Conservation (phyloP, 2,329 filamentous ascomycete species). For the Botrytis fabae region DNA sequence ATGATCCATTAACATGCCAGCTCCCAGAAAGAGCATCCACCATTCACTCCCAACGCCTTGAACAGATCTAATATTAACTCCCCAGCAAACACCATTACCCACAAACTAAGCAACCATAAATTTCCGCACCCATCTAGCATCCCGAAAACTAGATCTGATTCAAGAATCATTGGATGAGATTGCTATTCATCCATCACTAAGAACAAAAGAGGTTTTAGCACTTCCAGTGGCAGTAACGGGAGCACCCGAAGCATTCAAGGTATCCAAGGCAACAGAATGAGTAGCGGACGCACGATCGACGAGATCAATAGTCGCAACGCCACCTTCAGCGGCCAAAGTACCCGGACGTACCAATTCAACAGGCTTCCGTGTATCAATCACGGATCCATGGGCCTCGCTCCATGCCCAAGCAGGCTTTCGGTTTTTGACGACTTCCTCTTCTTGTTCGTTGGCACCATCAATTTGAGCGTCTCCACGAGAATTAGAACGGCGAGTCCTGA, state of each 20-base stretch:
- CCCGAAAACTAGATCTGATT: not conserved
- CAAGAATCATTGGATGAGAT: accelerated
- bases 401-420: not conserved
- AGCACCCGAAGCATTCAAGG: not conserved
- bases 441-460: not conserved
- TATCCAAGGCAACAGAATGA: not conserved
- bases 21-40: not conserved
- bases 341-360: not conserved
- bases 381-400: not conserved
- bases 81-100: not conserved
- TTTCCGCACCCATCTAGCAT: not conserved
- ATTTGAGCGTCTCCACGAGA: not conserved
- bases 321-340: not conserved
- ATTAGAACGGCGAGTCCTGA: too few relatives aligned
- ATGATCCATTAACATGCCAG: not conserved
- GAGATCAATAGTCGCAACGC: not conserved
- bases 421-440: not conserved
- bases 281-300: not conserved
- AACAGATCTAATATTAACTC: not conserved
- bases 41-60: not conserved
- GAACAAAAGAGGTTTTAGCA: not conserved
- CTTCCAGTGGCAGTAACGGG: too few relatives aligned
- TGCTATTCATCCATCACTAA: not conserved
- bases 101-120: not conserved
- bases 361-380: not conserved